Percentiles rank a stretch among this genome's conserved stretches.
Evolutionary conservation across 2,329 filamentous ascomycete species (phyloP).

Genomic region (Talaromyces sp.): DNA sequence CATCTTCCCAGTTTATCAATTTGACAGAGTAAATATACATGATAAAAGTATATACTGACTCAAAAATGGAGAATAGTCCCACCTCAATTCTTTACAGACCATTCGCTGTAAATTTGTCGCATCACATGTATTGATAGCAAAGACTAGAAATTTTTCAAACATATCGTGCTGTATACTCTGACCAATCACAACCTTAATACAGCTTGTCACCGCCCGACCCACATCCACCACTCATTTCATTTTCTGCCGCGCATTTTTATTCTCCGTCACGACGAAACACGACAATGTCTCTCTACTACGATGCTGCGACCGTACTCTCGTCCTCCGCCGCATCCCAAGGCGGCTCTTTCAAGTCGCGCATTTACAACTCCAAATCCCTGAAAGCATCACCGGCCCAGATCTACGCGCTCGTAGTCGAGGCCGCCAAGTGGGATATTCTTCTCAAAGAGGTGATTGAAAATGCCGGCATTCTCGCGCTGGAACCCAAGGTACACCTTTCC

Average conservation of each 20-base stretch:
- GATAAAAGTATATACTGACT: no score
- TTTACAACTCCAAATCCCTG: slow-evolving; percentile 67
- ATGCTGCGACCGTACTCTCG: slow-evolving; percentile 70
- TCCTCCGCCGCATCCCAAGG: slow-evolving; percentile 50
- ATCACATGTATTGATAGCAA: no score
- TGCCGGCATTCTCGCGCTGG: slow-evolving; percentile 66
- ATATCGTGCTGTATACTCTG: neutral
- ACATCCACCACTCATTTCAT: neutral
- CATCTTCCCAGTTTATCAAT: no score
- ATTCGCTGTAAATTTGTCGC: no score
- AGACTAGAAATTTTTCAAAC: no score
- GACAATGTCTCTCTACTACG: slow-evolving; percentile 88
- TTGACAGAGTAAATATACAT: no score
- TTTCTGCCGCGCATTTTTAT: slow-evolving; percentile 1
- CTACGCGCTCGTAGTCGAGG: slow-evolving; percentile 80
- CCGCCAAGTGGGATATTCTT: slow-evolving; percentile 82
- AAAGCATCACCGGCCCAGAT: slow-evolving; percentile 77
- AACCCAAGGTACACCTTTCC: slow-evolving; percentile 85
- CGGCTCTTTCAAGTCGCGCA: slow-evolving; percentile 80
- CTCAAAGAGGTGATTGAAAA: slow-evolving; percentile 86
- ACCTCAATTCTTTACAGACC: no score
- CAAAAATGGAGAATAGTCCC: no score
- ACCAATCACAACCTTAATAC: neutral
- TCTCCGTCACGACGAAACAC: neutral
- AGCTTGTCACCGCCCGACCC: neutral